Percentiles rank a stretch among this genome's conserved stretches.
phyloP scores from a whole-genome alignment of 768 basidiomycete genomes.

The Pisolithus marmoratus region DNA sequence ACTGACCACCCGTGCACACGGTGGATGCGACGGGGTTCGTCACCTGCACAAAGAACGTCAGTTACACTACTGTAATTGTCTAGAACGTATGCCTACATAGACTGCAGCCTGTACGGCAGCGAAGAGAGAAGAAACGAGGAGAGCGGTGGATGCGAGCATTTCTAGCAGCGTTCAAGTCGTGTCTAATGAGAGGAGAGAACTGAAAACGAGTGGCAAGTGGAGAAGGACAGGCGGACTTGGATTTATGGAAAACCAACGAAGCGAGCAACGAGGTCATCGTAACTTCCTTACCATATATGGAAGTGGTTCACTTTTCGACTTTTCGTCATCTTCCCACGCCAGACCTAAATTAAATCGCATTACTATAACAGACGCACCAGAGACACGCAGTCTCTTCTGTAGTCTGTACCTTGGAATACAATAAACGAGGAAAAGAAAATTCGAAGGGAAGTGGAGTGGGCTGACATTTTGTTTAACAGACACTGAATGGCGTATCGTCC shows the following conservation, averaged over 20 bases:
- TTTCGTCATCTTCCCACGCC: conserved; percentile 4
- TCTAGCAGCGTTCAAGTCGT: conserved; percentile 6
- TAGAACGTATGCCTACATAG: conserved; percentile 14
- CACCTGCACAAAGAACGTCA: conserved; percentile 32
- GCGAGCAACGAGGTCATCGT: conserved; percentile 14
- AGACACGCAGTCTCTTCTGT: too few relatives aligned
- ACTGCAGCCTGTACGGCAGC: conserved; percentile 10
- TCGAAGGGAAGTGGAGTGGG: neutral
- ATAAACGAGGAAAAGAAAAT: neutral
- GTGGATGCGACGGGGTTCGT: conserved; percentile 38
- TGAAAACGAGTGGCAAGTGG: conserved; percentile 1
- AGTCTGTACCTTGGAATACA: too few relatives aligned
- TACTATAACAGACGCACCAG: too few relatives aligned
- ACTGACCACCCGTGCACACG: conserved; percentile 47
- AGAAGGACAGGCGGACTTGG: neutral
- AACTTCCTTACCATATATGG: neutral
- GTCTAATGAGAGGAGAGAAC: neutral
- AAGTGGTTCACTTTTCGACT: neutral
- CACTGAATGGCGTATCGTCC: conserved; percentile 1
- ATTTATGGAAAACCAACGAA: conserved; percentile 24
- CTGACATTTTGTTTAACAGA: neutral
- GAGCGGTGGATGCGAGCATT: conserved; percentile 11
- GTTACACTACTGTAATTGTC: neutral
- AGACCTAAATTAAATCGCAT: neutral
- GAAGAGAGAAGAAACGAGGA: conserved; percentile 14